These are phyloP conservation scores for Mortierella claussenii DNA, from an alignment of 192 early-diverging fungal genomes.

Conservation along the genomic window DNA sequence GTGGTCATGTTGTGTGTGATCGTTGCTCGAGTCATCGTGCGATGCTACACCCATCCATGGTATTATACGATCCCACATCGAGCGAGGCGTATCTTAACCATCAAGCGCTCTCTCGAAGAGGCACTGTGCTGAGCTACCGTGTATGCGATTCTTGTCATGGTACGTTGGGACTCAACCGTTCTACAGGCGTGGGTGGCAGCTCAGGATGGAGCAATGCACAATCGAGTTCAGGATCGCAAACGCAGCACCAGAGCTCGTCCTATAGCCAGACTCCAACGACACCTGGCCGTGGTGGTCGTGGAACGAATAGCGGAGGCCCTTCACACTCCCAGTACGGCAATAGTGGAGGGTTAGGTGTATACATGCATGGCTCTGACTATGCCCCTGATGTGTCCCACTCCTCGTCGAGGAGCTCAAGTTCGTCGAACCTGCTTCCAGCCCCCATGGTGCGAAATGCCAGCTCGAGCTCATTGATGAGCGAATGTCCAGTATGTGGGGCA, in stretches of 20 bases:
- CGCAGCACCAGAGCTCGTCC: conserved; percentile 4
- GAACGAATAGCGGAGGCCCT: background rate
- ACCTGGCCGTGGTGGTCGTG: too few species aligned
- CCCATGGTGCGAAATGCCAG: conserved; percentile 53
- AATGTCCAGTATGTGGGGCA: conserved; percentile 77
- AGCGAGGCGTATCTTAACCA: conserved; percentile 43
- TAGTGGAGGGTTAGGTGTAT: conserved; percentile 20
- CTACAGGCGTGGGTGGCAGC: conserved; percentile 1
- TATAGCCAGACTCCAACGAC: conserved; percentile 5
- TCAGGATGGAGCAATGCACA: conserved; percentile 9
- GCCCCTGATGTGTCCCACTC: conserved; percentile 21
- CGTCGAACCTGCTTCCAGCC: conserved; percentile 38
- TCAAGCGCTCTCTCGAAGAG: conserved; percentile 18
- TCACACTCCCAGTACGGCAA: too few species aligned
- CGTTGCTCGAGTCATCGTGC: conserved; percentile 73
- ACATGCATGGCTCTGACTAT: conserved; percentile 9
- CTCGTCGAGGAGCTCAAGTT: conserved; percentile 42
- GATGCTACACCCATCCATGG: conserved; percentile 59
- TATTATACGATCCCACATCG: conserved; percentile 57
- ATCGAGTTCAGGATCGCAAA: conserved; percentile 11
- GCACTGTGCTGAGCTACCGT: conserved; percentile 43
- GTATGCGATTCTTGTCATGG: conserved; percentile 51
- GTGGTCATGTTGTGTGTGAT: conserved; percentile 88
- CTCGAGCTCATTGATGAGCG: conserved; percentile 69
- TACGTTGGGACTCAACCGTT: conserved; percentile 10